These are phyloP conservation scores for Aegilops speltoides DNA, from an alignment of 176 grass and related monocot species.

Conservation along the genomic window DNA sequence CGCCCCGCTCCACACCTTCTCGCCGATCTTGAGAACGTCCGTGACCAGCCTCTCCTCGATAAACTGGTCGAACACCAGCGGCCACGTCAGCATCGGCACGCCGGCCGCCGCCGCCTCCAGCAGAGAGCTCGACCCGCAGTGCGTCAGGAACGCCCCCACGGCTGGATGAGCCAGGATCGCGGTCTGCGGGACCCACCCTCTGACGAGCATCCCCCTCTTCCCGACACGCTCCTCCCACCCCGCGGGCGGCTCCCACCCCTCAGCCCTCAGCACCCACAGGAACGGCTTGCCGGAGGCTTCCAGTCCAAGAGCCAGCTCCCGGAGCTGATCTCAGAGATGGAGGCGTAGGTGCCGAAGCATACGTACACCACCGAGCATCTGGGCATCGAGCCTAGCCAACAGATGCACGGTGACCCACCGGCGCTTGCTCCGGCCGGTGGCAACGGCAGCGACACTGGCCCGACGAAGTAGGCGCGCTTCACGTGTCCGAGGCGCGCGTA, in stretches of 20 bases:
- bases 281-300: conserved; percentile 41
- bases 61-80: conserved; percentile 51
- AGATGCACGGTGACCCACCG: neutral
- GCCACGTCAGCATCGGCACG: conserved; percentile 55
- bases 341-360: conserved; percentile 39
- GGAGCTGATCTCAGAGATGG: conserved; percentile 30
- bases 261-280: conserved; percentile 29
- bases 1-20: neutral
- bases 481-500: neutral
- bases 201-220: conserved; percentile 20
- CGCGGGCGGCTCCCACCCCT: neutral
- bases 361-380: conserved; percentile 36
- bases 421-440: neutral
- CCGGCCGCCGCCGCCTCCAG: conserved; percentile 43
- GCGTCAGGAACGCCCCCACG: conserved; percentile 46
- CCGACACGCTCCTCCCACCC: conserved; percentile 26
- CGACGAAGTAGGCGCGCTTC: conserved; percentile 21
- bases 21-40: conserved; percentile 9
- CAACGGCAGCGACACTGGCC: conserved; percentile 7
- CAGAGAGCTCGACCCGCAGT: conserved; percentile 57
- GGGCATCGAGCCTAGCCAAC: conserved; percentile 22
- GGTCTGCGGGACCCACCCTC: conserved; percentile 33
- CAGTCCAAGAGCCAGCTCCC: conserved; percentile 39
- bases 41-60: conserved; percentile 39
- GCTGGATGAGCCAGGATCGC: neutral